These are phyloP conservation scores for Globomyces sp. DNA, from an alignment of 371 early-diverging fungal genomes.

Conservation along the genomic window DNA sequence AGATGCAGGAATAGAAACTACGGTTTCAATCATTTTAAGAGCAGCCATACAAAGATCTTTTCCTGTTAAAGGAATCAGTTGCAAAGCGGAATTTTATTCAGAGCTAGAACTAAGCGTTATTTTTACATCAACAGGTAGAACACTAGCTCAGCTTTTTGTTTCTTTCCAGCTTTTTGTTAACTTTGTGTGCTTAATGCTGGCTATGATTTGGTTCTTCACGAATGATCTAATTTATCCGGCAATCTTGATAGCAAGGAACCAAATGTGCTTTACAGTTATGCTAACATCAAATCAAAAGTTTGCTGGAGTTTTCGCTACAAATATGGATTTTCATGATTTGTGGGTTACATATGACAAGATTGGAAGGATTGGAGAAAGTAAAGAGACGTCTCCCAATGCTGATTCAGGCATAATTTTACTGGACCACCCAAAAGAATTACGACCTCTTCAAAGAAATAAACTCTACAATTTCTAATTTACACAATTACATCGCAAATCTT, in stretches of 20 bases:
- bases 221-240: constrained; percentile 7
- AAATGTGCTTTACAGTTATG: constrained; percentile 1
- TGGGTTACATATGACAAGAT: too few relatives aligned
- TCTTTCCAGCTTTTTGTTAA: background rate
- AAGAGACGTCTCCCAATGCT: too few relatives aligned
- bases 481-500: background rate
- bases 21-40: constrained; percentile 21
- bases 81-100: constrained; percentile 1
- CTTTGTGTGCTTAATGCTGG: background rate
- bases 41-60: constrained; percentile 31
- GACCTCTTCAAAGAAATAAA: too few relatives aligned
- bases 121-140: background rate
- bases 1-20: constrained; percentile 27
- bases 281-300: background rate
- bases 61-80: constrained; percentile 18
- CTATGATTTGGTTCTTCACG: background rate
- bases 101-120: background rate
- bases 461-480: too few relatives aligned
- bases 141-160: constrained; percentile 1
- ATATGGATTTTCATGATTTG: too few relatives aligned
- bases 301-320: too few relatives aligned
- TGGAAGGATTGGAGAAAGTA: too few relatives aligned
- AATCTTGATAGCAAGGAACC: background rate
- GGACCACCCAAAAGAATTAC: too few relatives aligned
- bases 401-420: too few relatives aligned